Conservation (phyloP, 2,329 filamentous ascomycete species). For the Colletotrichum ledebouriae region DNA sequence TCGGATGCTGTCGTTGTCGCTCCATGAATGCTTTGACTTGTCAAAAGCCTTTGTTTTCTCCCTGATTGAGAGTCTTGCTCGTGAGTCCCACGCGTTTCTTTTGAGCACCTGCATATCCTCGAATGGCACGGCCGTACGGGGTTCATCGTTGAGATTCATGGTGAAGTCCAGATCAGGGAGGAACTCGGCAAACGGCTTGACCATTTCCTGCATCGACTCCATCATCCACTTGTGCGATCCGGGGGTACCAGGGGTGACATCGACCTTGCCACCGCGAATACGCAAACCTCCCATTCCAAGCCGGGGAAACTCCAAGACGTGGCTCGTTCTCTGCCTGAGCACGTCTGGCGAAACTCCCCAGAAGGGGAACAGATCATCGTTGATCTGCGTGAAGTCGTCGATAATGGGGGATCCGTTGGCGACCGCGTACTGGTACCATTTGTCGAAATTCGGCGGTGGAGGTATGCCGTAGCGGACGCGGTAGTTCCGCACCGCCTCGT, state of each 20-base stretch:
- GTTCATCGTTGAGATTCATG: conserved; percentile 71
- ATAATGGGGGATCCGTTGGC: conserved; percentile 75
- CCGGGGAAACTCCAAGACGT: conserved; percentile 51
- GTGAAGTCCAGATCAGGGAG: conserved; percentile 84
- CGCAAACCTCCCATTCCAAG: conserved; percentile 60
- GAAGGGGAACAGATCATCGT: conserved; percentile 79
- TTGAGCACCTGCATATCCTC: conserved; percentile 20
- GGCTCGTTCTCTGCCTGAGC: conserved; percentile 67
- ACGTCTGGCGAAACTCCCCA: conserved; percentile 77
- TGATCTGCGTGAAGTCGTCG: conserved; percentile 83
- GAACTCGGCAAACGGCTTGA: conserved; percentile 75
- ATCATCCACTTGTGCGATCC: conserved; percentile 54
- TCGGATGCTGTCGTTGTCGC: conserved; percentile 16
- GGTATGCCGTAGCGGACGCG: conserved; percentile 66
- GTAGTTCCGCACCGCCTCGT: conserved; percentile 57
- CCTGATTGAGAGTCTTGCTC: background rate
- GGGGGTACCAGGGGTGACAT: conserved; percentile 50
- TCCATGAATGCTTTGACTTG: conserved; percentile 38
- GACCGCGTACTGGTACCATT: conserved; percentile 82
- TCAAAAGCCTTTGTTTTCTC: conserved; percentile 6
- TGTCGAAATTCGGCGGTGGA: conserved; percentile 83
- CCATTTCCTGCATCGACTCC: conserved; percentile 68
- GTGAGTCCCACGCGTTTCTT: background rate
- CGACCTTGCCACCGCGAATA: conserved; percentile 72
- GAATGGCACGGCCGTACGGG: conserved; percentile 47